Base-by-base conservation (phyloP, 176 grass and related monocot genomes). In the Oryza officinalis region DNA sequence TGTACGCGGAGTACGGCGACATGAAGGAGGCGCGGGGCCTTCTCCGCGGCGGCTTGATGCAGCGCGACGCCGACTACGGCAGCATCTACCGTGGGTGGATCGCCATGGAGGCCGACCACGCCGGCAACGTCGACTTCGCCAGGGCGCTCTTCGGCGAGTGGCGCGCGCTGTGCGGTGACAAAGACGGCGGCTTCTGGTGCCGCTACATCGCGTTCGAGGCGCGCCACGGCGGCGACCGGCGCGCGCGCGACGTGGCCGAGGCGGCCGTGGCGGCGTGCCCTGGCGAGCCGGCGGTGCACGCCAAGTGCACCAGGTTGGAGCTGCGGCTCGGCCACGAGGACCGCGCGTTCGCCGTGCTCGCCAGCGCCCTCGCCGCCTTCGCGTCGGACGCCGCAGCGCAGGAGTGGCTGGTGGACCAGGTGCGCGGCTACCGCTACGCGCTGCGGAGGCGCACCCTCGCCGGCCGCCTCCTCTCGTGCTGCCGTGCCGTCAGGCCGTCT, bases 151-250 rank as follows among this genome's bases (percentile, higher is more conserved):
- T 78, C 27, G 43, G 20, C 32, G 27, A 54, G 40, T 60, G 72
- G 74, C 12, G 32, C 49, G 22, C 27, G 10, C 22, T 5, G 9
- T 10, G 11, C 20, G 20, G 5, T 2, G 22, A 9, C 13, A 3
- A 75, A 0, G 37, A 65, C 28, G 15, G 10, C 72, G 72, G 46
- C 27, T 75, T 69, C 83, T 78, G 83, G 74, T 76, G 74, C 47
- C 10, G 15, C 11, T 76, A 70, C 63, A 11, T 85, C 43, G 12
- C 33, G 47, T 78, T 76, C 33, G 74, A 76, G 74, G 31, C 69
- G 27, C 11, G 0, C 4, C 49, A 85, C 74, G 33, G 63, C 1
- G 17, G 37, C 44, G 23, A 11, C 28, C 0, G 26, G 5, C 23
- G 43, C 28, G 50, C 45, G 43, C 64, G 66, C 26, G 13, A 46